Evolutionary conservation across 169 alveolate species (phyloP), one percentile per base, ranked within the genome.

Genomic region (Babesia caballi): DNA sequence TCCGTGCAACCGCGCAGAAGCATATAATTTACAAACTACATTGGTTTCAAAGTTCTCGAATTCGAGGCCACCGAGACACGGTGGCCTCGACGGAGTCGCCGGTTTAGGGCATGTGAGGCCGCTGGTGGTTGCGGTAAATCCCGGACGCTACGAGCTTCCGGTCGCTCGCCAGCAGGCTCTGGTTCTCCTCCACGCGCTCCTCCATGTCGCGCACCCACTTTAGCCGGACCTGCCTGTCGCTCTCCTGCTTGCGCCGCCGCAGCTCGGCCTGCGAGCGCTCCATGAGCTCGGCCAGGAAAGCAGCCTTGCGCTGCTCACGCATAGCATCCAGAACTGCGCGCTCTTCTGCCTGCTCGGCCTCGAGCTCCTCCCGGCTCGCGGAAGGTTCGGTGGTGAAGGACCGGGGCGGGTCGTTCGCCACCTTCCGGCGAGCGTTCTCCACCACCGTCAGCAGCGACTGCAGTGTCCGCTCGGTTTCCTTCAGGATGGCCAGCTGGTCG

Each of bases 131-230:
- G 21, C 73, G 23, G 56, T 65, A 47, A 15, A 78, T 38, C 12
- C 87, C 87, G 27, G 76, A 32, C 6, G 58, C 59, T 28, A 61
- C 30, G 25, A 78, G 49, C 49, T 70, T 78, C n/a, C 87, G 72
- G 60, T 78, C 87, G 58, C 87, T 25, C 7, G 77, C 74, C 46
- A 78, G 40, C 44, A 67, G 19, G 12, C 38, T 21, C n/a, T 38
- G 32, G 19, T 56, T 35, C 59, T 78, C 87, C 54, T 78, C 87
- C 12, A 28, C 36, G 4, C 17, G 28, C 32, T 60, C 67, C 58
- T 78, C 87, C 44, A 11, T 72, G 44, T 30, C 69, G 3, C 58
- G 27, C 7, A 50, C 8, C 38, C 32, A 17, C 19, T 61, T 14
- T 0, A 3, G 44, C 7, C 40, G 30, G 19, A 52, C 58, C 17